These are phyloP conservation scores for Colletotrichum sp. DNA, from an alignment of 2,329 filamentous ascomycete genomes.

Conservation along the genomic window DNA sequence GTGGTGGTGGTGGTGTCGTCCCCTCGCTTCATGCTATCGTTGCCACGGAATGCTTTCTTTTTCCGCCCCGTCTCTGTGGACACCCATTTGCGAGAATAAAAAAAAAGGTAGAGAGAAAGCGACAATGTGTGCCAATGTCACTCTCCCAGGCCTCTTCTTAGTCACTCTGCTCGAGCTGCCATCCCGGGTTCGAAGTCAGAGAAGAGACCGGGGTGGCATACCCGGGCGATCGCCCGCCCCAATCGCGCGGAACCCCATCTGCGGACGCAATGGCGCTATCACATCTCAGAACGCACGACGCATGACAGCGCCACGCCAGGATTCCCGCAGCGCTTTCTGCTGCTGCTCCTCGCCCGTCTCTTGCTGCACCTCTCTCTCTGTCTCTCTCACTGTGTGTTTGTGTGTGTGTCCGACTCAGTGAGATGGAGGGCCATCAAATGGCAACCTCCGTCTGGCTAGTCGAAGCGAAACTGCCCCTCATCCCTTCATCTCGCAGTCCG, in stretches of 20 bases:
- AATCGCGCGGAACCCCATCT: slow-evolving; percentile 14
- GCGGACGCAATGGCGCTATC: not conserved
- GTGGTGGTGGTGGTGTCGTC: not conserved
- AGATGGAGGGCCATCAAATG: not conserved
- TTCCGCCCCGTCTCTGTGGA: not conserved
- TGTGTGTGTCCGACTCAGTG: not conserved
- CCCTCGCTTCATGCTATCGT: slow-evolving; percentile 8
- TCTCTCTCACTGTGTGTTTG: not conserved
- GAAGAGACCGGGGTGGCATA: slow-evolving; percentile 2
- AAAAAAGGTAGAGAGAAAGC: not conserved
- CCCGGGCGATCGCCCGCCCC: slow-evolving; percentile 13
- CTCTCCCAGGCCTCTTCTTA: not conserved
- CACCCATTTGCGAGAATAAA: not conserved
- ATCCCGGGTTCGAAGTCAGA: not conserved
- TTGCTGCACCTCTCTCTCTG: not conserved
- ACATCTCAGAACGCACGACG: slow-evolving; percentile 4
- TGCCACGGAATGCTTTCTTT: slow-evolving; percentile 9
- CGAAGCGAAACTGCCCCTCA: not conserved
- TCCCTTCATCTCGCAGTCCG: not conserved
- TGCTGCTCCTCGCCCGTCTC: not conserved
- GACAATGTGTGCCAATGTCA: not conserved
- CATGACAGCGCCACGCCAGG: slow-evolving; percentile 7
- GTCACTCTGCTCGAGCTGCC: not conserved
- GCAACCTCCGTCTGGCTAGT: not conserved
- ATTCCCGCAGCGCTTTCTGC: not conserved